Percentiles rank a stretch among this genome's conserved stretches.
Conservation (phyloP, 1,139 yeast genomes). For the Pneumocystis jirovecii region DNA sequence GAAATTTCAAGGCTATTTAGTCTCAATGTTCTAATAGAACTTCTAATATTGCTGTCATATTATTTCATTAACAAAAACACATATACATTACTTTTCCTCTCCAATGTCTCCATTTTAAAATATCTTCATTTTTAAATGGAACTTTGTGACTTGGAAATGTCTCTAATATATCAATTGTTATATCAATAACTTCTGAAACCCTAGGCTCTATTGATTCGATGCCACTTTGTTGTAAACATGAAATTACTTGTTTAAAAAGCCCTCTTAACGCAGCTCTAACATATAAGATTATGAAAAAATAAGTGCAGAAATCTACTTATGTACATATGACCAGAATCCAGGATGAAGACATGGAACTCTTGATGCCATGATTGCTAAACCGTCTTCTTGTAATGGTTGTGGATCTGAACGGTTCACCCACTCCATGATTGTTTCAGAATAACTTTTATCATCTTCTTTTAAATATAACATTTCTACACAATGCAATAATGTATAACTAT, state of each 20-base stretch:
- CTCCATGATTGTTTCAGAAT: neutral
- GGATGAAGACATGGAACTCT: constrained; percentile 1
- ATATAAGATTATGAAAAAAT: neutral
- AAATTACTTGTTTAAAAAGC: neutral
- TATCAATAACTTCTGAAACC: neutral
- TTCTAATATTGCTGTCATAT: neutral
- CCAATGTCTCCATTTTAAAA: constrained; percentile 1
- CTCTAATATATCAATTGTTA: neutral
- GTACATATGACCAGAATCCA: neutral
- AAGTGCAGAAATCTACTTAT: neutral
- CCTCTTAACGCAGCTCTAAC: constrained; percentile 1
- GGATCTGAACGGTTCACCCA: constrained; percentile 1
- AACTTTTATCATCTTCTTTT: neutral
- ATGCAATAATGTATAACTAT: neutral
- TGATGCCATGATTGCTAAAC: neutral
- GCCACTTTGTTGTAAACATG: neutral
- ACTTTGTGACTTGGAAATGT: neutral
- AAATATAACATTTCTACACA: neutral
- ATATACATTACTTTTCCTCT: neutral
- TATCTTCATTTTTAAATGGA: neutral
- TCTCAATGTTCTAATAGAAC: neutral
- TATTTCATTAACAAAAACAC: neutral
- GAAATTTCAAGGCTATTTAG: neutral
- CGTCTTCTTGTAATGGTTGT: neutral
- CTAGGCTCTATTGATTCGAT: neutral